Base-by-base conservation (phyloP, 352 stramenopile genomes). In the Globisporangium perplexum region DNA sequence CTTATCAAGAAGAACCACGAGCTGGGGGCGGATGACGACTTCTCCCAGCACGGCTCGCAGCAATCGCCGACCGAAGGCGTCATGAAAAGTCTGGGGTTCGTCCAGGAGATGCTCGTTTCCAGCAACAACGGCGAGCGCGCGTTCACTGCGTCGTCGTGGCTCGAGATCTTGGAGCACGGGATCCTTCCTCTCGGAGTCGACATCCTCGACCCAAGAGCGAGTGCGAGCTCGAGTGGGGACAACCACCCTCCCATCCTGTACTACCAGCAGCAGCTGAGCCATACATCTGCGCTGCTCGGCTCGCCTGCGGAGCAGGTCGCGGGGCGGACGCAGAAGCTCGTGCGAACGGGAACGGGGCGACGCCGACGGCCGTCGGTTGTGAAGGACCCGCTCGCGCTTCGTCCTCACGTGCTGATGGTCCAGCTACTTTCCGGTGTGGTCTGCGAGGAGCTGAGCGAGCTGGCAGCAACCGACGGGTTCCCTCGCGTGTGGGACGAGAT, bases 341-440 rank as follows among this genome's bases (percentile, higher is more conserved):
- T 26, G 12, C 36, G 26, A 26, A 28, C 42, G 11, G 17, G 41
- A n/a, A 24, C 44, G 3, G 44, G 11, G 35, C 69, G 69, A 30
- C 71, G 71, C 2, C 66, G 76, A 3, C 67, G 74, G 7, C 63
- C 79, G 39, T 87, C 72, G 12, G 65, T 74, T 6, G 72, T 80
- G 43, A 88, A 83, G 57, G 77, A 90, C 23, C 75, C 75, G 20
- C 50, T 83, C 44, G 75, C 71, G 1, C 47, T 88, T 26, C 67
- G 68, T 28, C 77, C 75, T 3, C 77, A 85, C 50, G 62, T 90
- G 17, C 55, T 88, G 10, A 50, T 87, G 23, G 73, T 75, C 26
- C 75, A 88, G 41, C 56, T 90, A 46, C 30, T 90, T 1, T 88
- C 80, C 14, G 72, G 71, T 15, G 74, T 90, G 2, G 60, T 85